Evolutionary conservation across 2,329 filamentous ascomycete genomes (phyloP).

Genomic region (Alternaria gaisen): DNA sequence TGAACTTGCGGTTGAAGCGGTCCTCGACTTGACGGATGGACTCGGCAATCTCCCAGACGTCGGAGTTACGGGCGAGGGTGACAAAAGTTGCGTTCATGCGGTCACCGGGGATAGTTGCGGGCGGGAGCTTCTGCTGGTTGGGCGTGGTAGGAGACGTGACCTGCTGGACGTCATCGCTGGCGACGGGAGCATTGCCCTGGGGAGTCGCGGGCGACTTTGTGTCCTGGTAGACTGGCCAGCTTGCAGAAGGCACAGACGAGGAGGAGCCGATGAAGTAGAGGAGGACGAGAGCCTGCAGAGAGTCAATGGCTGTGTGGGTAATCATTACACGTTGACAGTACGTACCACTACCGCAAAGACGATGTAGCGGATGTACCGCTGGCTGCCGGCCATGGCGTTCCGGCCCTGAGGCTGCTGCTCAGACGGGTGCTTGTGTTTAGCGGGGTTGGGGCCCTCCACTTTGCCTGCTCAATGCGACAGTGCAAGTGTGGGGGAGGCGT

Average conservation of each 20-base stretch:
- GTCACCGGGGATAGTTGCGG: conserved; percentile 67
- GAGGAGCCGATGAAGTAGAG: conserved; percentile 83
- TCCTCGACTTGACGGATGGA: conserved; percentile 98
- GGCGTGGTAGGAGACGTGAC: conserved; percentile 42
- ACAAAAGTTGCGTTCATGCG: conserved; percentile 98
- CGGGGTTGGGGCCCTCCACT: conserved; percentile 37
- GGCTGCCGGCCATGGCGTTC: conserved; percentile 75
- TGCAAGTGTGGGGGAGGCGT: not conserved
- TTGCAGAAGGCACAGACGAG: conserved; percentile 54
- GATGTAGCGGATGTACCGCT: conserved; percentile 76
- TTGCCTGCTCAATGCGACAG: conserved; percentile 25
- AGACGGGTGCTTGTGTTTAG: conserved; percentile 33
- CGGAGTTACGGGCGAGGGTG: conserved; percentile 89
- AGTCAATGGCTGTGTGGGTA: conserved; percentile 19
- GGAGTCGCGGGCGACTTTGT: conserved; percentile 25
- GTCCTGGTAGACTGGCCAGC: conserved; percentile 44
- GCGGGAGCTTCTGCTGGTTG: conserved; percentile 46
- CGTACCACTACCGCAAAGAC: conserved; percentile 83
- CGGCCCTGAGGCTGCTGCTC: conserved; percentile 24
- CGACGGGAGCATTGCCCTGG: conserved; percentile 23
- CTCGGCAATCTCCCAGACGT: conserved; percentile 95
- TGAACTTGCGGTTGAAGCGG: conserved; percentile 94
- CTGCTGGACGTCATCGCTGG: conserved; percentile 15
- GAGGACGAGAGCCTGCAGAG: conserved; percentile 67
- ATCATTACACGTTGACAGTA: not conserved